These are phyloP conservation scores for Tricholoma matsutake DNA, from an alignment of 768 basidiomycete species.

Conservation along the genomic window DNA sequence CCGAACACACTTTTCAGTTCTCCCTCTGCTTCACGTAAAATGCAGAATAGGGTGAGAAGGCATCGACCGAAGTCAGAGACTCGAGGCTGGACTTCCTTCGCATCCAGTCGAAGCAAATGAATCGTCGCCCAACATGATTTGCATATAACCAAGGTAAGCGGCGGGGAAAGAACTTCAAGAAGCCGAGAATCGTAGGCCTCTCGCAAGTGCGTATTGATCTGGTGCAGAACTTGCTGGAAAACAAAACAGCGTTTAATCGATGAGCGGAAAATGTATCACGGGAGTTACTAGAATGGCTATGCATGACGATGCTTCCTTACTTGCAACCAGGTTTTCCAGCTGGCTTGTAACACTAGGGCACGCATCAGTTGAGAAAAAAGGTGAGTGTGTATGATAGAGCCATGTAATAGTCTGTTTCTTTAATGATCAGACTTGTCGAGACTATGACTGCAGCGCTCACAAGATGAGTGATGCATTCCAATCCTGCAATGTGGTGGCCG, in stretches of 20 bases:
- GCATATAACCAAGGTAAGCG: constrained; percentile 22
- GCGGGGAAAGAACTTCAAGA: constrained; percentile 1
- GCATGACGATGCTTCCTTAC: constrained; percentile 1
- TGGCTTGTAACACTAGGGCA: background rate
- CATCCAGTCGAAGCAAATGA: constrained; percentile 21
- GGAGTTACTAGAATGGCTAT: constrained; percentile 10
- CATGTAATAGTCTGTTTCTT: constrained; percentile 47
- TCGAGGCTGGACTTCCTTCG: constrained; percentile 3
- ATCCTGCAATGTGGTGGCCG: constrained; percentile 47
- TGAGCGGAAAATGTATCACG: background rate
- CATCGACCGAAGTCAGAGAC: constrained; percentile 23
- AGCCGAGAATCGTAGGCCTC: background rate
- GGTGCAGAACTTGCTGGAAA: constrained; percentile 25
- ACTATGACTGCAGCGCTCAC: constrained; percentile 32
- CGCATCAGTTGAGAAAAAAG: constrained; percentile 9
- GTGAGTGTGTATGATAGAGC: constrained; percentile 41
- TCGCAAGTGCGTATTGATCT: constrained; percentile 14
- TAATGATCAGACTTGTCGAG: background rate
- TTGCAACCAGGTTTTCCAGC: constrained; percentile 1
- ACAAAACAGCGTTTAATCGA: background rate
- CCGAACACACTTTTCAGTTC: constrained; percentile 21
- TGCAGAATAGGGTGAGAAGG: constrained; percentile 30
- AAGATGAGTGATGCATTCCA: constrained; percentile 46
- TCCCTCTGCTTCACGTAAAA: constrained; percentile 16
- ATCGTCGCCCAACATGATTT: constrained; percentile 27